These are phyloP conservation scores for Diplodia intermedia DNA, from an alignment of 2,329 filamentous ascomycete species.

Conservation along the genomic window DNA sequence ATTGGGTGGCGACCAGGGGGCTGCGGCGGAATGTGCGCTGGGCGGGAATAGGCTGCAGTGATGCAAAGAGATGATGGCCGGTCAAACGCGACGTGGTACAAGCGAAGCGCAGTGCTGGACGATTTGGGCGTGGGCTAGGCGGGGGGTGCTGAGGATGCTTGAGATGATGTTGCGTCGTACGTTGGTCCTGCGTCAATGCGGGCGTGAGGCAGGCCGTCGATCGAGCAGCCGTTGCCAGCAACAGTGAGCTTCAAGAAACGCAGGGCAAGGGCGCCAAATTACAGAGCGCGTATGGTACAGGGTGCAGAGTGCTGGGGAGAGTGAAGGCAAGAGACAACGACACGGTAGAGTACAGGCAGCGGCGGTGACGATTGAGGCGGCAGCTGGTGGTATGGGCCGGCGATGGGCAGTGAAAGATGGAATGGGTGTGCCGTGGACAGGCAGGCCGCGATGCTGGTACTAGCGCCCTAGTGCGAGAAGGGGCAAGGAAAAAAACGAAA, in stretches of 20 bases:
- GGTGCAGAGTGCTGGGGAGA: background rate
- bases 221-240: constrained; percentile 25
- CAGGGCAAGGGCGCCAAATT: constrained; percentile 22
- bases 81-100: constrained; percentile 29
- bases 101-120: constrained; percentile 8
- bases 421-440: background rate
- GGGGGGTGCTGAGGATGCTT: no score
- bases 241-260: constrained; percentile 20
- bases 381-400: background rate
- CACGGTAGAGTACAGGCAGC: background rate
- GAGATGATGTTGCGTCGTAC: background rate
- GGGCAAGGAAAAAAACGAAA: background rate
- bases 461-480: no score
- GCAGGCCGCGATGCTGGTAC: background rate
- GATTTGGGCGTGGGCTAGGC: constrained; percentile 2
- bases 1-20: constrained; percentile 33
- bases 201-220: background rate
- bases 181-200: constrained; percentile 30
- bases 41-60: no score
- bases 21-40: constrained; percentile 12
- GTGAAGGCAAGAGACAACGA: background rate
- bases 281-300: background rate
- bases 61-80: no score
- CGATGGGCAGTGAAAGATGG: background rate
- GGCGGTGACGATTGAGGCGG: background rate